Percentiles rank a stretch among this genome's conserved stretches.
phyloP scores from a whole-genome alignment of 208 protist species.

The Leishmania braziliensis region DNA sequence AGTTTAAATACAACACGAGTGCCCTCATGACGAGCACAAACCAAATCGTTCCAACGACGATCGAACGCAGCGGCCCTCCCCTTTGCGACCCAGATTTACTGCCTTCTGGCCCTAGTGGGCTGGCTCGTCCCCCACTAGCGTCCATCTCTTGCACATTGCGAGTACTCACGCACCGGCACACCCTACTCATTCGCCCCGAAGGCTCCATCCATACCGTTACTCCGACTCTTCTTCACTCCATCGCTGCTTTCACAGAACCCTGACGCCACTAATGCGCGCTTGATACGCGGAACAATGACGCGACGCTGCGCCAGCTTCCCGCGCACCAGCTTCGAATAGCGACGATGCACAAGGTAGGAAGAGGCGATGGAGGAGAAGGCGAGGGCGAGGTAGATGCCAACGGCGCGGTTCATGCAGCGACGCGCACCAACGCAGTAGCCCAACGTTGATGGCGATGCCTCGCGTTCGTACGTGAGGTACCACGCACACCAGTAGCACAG shows the following conservation, averaged over 20 bases:
- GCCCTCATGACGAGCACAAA: neutral
- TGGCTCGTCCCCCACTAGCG: too few relatives aligned
- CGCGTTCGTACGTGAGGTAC: slow-evolving; percentile 41
- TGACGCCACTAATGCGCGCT: slow-evolving; percentile 4
- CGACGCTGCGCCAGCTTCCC: slow-evolving; percentile 35
- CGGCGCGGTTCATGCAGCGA: slow-evolving; percentile 46
- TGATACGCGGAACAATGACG: slow-evolving; percentile 36
- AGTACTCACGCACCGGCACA: too few relatives aligned
- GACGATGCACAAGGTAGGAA: slow-evolving; percentile 33
- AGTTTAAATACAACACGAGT: neutral
- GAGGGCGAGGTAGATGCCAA: slow-evolving; percentile 44
- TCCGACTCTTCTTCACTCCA: neutral
- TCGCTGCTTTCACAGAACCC: neutral
- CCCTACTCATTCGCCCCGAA: too few relatives aligned
- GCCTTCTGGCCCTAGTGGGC: too few relatives aligned
- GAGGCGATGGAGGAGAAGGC: slow-evolving; percentile 17
- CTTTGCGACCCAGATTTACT: too few relatives aligned
- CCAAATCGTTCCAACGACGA: too few relatives aligned
- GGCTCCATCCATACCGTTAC: too few relatives aligned
- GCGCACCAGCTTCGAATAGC: slow-evolving; percentile 43
- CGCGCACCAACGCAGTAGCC: slow-evolving; percentile 40
- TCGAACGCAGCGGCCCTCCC: too few relatives aligned
- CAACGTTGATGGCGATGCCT: slow-evolving; percentile 25
- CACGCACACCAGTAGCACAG: slow-evolving; percentile 43
- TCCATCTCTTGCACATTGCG: too few relatives aligned